Conservation (phyloP, 306 rosid genomes). For the Cicer bijugum region DNA sequence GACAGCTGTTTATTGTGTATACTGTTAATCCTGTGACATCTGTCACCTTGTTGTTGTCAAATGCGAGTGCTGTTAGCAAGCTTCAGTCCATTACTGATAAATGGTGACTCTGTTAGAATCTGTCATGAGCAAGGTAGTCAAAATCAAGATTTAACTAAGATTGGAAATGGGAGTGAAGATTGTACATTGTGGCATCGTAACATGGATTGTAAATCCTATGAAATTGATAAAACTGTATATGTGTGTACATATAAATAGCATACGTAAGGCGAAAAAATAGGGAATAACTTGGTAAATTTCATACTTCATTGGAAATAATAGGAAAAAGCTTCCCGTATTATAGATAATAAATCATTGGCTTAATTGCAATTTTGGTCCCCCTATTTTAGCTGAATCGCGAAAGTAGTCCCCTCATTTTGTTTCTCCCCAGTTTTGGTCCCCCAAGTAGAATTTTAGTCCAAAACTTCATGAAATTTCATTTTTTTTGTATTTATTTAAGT, state of each 20-base stretch:
- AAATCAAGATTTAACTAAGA: background rate
- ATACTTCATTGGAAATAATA: constrained; percentile 13
- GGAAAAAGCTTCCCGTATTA: background rate
- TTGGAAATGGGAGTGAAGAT: background rate
- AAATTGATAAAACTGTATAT: background rate
- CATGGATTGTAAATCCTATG: background rate
- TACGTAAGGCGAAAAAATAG: background rate
- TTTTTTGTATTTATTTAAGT: no score
- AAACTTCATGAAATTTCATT: no score
- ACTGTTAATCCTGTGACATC: constrained; percentile 5
- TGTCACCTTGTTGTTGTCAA: constrained; percentile 2
- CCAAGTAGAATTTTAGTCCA: no score
- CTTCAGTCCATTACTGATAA: background rate
- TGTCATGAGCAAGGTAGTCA: background rate
- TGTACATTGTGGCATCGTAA: background rate
- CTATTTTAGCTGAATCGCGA: no score
- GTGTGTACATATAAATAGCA: background rate
- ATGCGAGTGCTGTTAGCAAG: constrained; percentile 7
- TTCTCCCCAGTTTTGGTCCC: no score
- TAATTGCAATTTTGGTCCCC: no score
- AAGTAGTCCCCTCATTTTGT: no score
- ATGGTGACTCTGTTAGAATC: background rate
- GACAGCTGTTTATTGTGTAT: background rate
- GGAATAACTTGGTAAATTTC: constrained; percentile 1
- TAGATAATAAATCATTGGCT: constrained; percentile 11